Evolutionary conservation across 2,329 filamentous ascomycete genomes (phyloP).

Genomic region (Epichloe sp.): DNA sequence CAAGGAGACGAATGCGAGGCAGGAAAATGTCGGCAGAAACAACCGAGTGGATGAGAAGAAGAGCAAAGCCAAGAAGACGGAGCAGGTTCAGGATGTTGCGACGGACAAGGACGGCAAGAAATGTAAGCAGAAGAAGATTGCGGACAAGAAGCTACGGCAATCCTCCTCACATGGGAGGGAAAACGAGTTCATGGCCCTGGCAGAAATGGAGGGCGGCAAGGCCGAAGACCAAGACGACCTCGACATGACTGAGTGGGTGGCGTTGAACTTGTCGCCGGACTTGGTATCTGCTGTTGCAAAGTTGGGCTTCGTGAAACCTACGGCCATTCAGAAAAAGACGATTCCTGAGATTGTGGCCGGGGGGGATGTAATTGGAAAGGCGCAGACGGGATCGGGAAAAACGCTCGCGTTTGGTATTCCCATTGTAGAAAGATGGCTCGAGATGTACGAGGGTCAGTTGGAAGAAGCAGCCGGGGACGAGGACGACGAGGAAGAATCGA

Average conservation of each 20-base stretch:
- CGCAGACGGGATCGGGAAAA: slow-evolving; percentile 91
- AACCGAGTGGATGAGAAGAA: slow-evolving; percentile 12
- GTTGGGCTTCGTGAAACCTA: slow-evolving; percentile 70
- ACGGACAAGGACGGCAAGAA: slow-evolving; percentile 2
- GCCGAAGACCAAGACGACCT: slow-evolving; percentile 49
- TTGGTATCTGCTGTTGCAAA: slow-evolving; percentile 63
- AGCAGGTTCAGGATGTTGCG: slow-evolving; percentile 9
- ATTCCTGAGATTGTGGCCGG: slow-evolving; percentile 76
- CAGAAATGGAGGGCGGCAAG: slow-evolving; percentile 35
- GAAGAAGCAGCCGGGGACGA: slow-evolving; percentile 14
- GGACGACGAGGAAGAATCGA: not conserved
- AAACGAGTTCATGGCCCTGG: slow-evolving; percentile 42
- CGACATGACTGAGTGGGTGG: slow-evolving; percentile 65
- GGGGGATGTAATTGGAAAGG: slow-evolving; percentile 86
- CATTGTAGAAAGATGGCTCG: slow-evolving; percentile 73
- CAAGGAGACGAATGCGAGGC: slow-evolving; percentile 3
- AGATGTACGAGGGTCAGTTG: slow-evolving; percentile 24
- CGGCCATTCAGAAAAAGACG: slow-evolving; percentile 62
- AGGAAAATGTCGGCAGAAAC: not conserved
- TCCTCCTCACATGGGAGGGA: slow-evolving; percentile 22
- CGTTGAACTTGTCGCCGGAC: slow-evolving; percentile 57
- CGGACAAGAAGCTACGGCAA: slow-evolving; percentile 22
- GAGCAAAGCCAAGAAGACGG: slow-evolving; percentile 10
- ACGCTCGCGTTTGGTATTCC: slow-evolving; percentile 91
- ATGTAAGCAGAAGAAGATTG: slow-evolving; percentile 18